These are phyloP conservation scores for Zea mays DNA, from an alignment of 176 grass and related monocot genomes.

Conservation along the genomic window Zm-B73-REFERENCE-NAM-5.0 NC_050098.1:4507001-4507500, in stretches of 20 bases:
- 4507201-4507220: not conserved
- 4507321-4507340: not conserved
- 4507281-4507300: not conserved
- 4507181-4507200: not conserved
- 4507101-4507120: not conserved
- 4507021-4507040: not conserved
- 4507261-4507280: not conserved
- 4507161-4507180: not conserved
- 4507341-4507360: not conserved
- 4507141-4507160: not conserved
- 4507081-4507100: not conserved
- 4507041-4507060: not conserved
- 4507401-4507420: too few relatives aligned
- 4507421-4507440: too few relatives aligned
- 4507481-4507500: slow-evolving; percentile 72
- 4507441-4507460: too few relatives aligned
- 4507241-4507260: not conserved
- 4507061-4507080: not conserved
- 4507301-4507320: not conserved
- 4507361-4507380: not conserved
- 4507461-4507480: slow-evolving; percentile 50
- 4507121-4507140: not conserved
- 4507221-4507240: not conserved
- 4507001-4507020: not conserved
- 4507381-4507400: not conserved